phyloP scores from a whole-genome alignment of 805 yeast genomes.

The Yarrowia sp. region DNA sequence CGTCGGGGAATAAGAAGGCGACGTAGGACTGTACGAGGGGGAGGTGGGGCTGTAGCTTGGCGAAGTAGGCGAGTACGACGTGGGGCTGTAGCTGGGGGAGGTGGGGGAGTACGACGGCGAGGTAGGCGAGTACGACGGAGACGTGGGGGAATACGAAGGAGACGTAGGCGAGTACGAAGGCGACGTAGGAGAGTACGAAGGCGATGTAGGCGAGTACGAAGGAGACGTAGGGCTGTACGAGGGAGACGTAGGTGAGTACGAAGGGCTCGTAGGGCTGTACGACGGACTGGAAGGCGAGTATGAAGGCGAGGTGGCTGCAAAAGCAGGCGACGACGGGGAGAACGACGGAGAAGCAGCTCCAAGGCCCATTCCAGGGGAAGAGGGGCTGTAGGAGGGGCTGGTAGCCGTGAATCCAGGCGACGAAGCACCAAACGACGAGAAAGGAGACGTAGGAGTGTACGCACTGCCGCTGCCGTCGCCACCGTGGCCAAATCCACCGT shows the following conservation, averaged over 20 bases:
- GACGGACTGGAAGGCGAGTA: conserved; percentile 79
- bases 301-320: conserved; percentile 66
- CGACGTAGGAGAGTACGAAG: conserved; percentile 67
- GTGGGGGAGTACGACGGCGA: conserved; percentile 61
- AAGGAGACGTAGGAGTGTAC: conserved; percentile 73
- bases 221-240: conserved; percentile 72
- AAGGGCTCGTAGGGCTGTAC: conserved; percentile 79
- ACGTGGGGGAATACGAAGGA: conserved; percentile 63
- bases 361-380: conserved; percentile 55
- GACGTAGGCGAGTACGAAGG: conserved; percentile 70
- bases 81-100: conserved; percentile 65
- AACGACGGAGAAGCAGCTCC: conserved; percentile 67
- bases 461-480: conserved; percentile 50
- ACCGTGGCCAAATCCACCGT: conserved; percentile 61
- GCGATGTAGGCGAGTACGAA: conserved; percentile 60
- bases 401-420: conserved; percentile 53
- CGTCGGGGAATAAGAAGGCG: conserved; percentile 74
- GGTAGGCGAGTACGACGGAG: conserved; percentile 66
- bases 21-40: conserved; percentile 56
- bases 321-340: conserved; percentile 67
- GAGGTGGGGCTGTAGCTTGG: conserved; percentile 71
- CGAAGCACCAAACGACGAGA: conserved; percentile 59
- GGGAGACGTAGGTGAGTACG: conserved; percentile 59
- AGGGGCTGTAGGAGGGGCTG: conserved; percentile 68
- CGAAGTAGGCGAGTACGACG: conserved; percentile 66